Base-by-base conservation (phyloP, 2,329 filamentous ascomycete species). In the Atkinsonella hypoxylon region DNA sequence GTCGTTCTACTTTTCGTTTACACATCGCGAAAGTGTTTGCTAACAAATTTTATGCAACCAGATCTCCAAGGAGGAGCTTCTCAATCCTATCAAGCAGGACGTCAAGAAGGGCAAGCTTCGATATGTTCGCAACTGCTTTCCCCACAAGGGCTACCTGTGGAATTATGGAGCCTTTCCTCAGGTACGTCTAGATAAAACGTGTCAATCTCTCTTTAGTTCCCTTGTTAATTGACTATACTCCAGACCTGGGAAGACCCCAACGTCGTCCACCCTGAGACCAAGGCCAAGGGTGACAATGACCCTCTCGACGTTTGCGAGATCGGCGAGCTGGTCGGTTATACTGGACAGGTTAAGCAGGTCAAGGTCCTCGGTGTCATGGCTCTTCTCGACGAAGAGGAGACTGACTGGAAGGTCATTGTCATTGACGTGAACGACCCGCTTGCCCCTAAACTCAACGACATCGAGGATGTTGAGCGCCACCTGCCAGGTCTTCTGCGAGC, bases 331-430 rank as follows among this genome's bases (percentile, higher is more conserved):
- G 93, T 98, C 64, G 89, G 87, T 71, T 94, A 95, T 79, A 80
- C 84, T 55, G 93, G 93, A 62, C 91, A 98, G 78, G 77, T 98
- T 72, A 98, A 97, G 83, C 93, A 97, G 78, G 93, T 98, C 82
- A 98, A 97, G 85, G 88, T 97, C 57, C 87, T 98, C 58, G 93
- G 93, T 72, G 89, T 97, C 69, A 98, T 98, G 93, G 93, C 93
- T 61, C 83, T 98, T 60, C 87, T 98, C 58, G 93, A 98, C 65
- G 93, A 98, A 82, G 93, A 94, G 72, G 93, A 98, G 85, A 98
- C 93, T 58, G 93, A 98, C 82, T 98, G 93, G 93, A 98, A 98
- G 84, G 89, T 98, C 76, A 97, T 98, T 64, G 93, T 97, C 73
- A 95, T 98, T 67, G 93, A 98, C 69, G 75, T 96, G 70, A 95